A percentile compares a stretch with the other conserved stretches of the same genome.
phyloP scores from a whole-genome alignment of 805 yeast genomes.

The Grigorovia jiainica region DNA sequence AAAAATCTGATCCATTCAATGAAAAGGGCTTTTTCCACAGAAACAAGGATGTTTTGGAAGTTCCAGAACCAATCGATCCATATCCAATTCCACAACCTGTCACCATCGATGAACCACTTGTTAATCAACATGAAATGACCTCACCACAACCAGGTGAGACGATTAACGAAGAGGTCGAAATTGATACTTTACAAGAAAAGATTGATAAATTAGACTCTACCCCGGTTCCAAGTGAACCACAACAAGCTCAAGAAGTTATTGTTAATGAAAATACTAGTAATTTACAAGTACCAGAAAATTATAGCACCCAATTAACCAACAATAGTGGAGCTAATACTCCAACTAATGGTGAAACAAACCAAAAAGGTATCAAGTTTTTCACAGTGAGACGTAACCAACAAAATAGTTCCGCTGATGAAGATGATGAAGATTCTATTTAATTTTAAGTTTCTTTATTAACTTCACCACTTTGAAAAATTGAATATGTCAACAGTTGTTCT shows the following conservation, averaged over 20 bases:
- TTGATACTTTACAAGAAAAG: background rate
- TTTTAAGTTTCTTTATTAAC: too few relatives aligned
- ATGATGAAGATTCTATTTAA: constrained; percentile 11
- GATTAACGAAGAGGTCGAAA: background rate
- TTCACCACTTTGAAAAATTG: too few relatives aligned
- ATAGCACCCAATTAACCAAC: background rate
- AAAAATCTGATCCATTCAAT: background rate
- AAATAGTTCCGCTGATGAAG: constrained; percentile 22
- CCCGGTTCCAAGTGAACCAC: too few relatives aligned
- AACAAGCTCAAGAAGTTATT: background rate
- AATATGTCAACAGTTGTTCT: background rate
- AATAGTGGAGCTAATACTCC: background rate
- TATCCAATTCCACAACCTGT: constrained; percentile 5
- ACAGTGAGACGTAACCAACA: constrained; percentile 48
- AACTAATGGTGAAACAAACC: constrained; percentile 12
- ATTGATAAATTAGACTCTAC: background rate
- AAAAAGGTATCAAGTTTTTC: constrained; percentile 62
- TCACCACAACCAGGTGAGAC: background rate
- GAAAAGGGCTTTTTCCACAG: constrained; percentile 8
- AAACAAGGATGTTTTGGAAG: constrained; percentile 5
- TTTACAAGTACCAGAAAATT: background rate
- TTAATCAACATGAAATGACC: background rate
- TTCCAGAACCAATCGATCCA: constrained; percentile 10
- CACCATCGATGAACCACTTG: background rate
- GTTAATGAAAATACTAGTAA: background rate